Conservation (phyloP, 2,329 filamentous ascomycete species). For the Dothidotthia symphoricarpi region DNA sequence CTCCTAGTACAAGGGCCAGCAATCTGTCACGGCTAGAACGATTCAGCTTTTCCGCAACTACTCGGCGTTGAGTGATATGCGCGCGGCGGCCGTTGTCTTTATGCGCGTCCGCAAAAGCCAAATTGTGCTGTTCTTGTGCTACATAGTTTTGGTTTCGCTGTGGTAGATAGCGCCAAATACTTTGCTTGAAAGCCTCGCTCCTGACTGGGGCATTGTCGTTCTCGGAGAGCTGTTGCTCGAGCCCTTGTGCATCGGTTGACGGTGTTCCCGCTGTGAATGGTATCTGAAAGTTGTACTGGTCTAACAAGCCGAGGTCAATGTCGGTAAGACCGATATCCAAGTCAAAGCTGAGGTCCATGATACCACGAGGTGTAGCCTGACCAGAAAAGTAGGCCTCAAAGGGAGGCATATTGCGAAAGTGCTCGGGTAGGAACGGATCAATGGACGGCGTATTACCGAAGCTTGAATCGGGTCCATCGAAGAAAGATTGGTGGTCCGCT, state of each 20-base stretch:
- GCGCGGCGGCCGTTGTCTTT: slow-evolving; percentile 33
- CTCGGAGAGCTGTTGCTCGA: slow-evolving; percentile 15
- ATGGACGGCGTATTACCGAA: slow-evolving; percentile 17
- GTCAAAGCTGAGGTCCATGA: slow-evolving; percentile 48
- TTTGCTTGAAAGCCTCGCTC: slow-evolving; percentile 42
- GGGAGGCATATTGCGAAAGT: slow-evolving; percentile 32
- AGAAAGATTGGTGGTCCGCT: slow-evolving; percentile 13
- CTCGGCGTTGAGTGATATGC: slow-evolving; percentile 38
- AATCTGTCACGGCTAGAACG: slow-evolving; percentile 56
- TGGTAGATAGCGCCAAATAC: slow-evolving; percentile 48
- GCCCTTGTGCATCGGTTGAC: slow-evolving; percentile 20
- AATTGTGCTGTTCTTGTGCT: slow-evolving; percentile 36
- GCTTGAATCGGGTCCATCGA: slow-evolving; percentile 12
- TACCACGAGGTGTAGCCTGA: slow-evolving; percentile 46
- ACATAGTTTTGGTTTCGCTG: slow-evolving; percentile 25
- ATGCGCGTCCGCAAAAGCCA: slow-evolving; percentile 40
- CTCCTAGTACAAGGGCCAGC: slow-evolving; percentile 62
- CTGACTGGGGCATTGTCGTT: slow-evolving; percentile 24
- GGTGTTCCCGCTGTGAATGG: slow-evolving; percentile 41
- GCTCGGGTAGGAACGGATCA: slow-evolving; percentile 26
- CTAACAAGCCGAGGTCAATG: slow-evolving; percentile 46
- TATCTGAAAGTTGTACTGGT: slow-evolving; percentile 47
- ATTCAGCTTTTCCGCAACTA: slow-evolving; percentile 44
- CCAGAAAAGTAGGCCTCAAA: slow-evolving; percentile 34
- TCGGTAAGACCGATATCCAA: slow-evolving; percentile 48